Base-by-base conservation (phyloP, 2,329 filamentous ascomycete genomes). In the Nakataea oryzae region DNA sequence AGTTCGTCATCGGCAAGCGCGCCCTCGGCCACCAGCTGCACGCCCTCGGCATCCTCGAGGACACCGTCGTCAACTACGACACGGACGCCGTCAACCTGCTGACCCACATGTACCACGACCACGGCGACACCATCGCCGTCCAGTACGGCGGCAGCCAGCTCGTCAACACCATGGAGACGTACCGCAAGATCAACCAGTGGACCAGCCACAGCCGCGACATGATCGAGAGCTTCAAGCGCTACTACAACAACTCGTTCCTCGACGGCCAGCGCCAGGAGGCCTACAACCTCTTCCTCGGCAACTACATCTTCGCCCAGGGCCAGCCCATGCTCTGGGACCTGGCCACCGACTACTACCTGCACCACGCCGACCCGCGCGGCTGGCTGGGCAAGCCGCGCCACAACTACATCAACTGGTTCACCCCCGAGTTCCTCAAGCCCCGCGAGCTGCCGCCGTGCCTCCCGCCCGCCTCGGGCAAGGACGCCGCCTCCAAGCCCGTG, bases 111-210 rank as follows among this genome's bases (percentile, higher is more conserved):
- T 96, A 93, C 76, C 93, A 97, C 73, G 92, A 96, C 67, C 95
- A 99, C 71, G 95, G 95, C 63, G 95, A 99, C 73, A 97, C 93
- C 4, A 97, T 99, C 69, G 95, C 95, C 1, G 89, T 97, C 61
- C 95, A 99, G 72, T 99, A 99, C 69, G 95, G 95, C 62, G 95
- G 95, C 12, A 97, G 93, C 2, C 95, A 99, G 74, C 83, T 99
- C 0, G 95, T 99, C 69, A 99, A 99, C 72, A 99, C 95, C 0
- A 97, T 99, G 93, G 93, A 96, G 67, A 99, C 95, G 5, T 99
- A 99, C 73, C 89, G 95, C 63, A 97, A 97, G 75, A 96, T 97
- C 73, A 97, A 97, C 67, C 93, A 97, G 73, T 99, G 95, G 95
- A 96, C 92, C 28, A 96, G 91, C 69, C 92, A 96, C 73, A 97